phyloP scores from a whole-genome alignment of 2,329 filamentous ascomycete species.

The Venturiaceae sp. region DNA sequence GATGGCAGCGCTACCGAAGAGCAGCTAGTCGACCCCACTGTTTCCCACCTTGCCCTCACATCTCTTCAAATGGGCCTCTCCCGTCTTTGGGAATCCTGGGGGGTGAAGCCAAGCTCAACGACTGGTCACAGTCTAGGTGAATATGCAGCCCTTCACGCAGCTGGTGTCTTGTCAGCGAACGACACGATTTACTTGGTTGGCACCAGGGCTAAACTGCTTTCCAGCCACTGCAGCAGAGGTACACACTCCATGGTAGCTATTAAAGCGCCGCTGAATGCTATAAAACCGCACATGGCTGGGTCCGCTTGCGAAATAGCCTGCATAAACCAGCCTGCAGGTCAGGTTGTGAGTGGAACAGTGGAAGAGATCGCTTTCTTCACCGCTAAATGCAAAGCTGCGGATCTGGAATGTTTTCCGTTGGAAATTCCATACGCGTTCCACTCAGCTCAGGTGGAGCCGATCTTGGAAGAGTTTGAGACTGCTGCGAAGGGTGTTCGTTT shows the following conservation, averaged over 20 bases:
- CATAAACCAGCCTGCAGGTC: conserved; percentile 65
- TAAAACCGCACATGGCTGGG: conserved; percentile 53
- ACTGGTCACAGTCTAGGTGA: conserved; percentile 26
- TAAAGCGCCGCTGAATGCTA: not conserved
- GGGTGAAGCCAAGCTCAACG: conserved; percentile 17
- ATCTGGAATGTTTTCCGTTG: conserved; percentile 51
- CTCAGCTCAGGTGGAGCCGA: conserved; percentile 53
- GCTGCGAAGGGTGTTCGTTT: conserved; percentile 46
- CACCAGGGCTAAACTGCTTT: conserved; percentile 20
- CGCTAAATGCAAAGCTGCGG: conserved; percentile 37
- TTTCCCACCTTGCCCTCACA: conserved; percentile 29
- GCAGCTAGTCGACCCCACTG: conserved; percentile 6
- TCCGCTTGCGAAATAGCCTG: conserved; percentile 53
- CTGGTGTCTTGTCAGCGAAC: conserved; percentile 23
- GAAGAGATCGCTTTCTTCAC: conserved; percentile 47
- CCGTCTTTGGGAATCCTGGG: conserved; percentile 17
- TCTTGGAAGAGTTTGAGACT: conserved; percentile 49
- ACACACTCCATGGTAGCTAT: conserved; percentile 17
- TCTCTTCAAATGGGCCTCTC: conserved; percentile 30
- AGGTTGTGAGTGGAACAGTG: conserved; percentile 56
- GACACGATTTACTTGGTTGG: conserved; percentile 27
- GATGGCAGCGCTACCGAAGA: conserved; percentile 10
- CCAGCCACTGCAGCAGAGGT: conserved; percentile 14
- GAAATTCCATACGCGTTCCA: conserved; percentile 60
- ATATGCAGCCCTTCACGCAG: conserved; percentile 26